These are phyloP conservation scores for Parathielavia appendiculata DNA, from an alignment of 495 filamentous ascomycete genomes.

Conservation along the genomic window DNA sequence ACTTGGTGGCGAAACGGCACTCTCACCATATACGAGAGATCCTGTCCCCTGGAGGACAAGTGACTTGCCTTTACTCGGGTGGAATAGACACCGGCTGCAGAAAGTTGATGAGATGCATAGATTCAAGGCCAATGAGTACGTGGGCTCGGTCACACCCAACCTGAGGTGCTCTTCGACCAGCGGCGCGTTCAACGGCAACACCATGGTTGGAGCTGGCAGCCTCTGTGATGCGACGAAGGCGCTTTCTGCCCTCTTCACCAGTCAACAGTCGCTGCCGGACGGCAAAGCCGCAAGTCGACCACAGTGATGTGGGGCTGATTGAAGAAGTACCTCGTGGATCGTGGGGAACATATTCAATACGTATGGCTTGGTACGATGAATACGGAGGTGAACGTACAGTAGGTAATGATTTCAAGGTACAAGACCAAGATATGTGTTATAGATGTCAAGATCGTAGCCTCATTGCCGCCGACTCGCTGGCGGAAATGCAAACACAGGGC, in stretches of 20 bases:
- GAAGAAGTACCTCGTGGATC: no score
- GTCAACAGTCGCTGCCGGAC: constrained; percentile 22
- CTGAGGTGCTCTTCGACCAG: constrained; percentile 16
- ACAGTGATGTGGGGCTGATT: neutral
- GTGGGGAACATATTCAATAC: no score
- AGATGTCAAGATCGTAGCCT: no score
- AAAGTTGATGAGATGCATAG: constrained; percentile 3
- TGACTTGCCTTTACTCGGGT: neutral
- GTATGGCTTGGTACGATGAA: no score
- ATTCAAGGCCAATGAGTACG: constrained; percentile 16
- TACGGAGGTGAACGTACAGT: no score
- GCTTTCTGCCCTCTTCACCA: constrained; percentile 20
- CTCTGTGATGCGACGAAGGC: constrained; percentile 12
- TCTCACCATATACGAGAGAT: constrained; percentile 31
- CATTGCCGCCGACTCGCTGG: no score
- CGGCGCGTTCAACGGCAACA: constrained; percentile 6
- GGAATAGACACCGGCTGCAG: neutral
- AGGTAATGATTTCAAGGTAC: no score
- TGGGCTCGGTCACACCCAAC: constrained; percentile 16
- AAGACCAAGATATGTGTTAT: no score
- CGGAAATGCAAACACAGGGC: neutral
- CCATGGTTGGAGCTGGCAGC: constrained; percentile 13
- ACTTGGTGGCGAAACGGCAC: constrained; percentile 44
- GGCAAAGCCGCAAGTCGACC: neutral
- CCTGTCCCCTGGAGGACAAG: constrained; percentile 21